Evolutionary conservation across 306 rosid species (phyloP).

Genomic region (Prunus mira): DNA sequence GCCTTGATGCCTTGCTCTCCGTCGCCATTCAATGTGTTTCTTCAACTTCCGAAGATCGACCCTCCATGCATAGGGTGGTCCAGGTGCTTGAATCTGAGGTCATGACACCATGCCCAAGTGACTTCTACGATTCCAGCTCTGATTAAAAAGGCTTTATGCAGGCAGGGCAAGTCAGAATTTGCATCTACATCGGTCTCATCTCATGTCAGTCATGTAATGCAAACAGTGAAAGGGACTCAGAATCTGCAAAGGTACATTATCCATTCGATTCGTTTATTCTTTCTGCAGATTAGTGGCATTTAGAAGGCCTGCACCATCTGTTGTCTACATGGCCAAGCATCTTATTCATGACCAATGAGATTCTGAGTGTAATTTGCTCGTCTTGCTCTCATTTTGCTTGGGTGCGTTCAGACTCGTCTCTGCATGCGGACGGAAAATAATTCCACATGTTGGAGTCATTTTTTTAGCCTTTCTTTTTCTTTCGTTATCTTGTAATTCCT

Average conservation of each 20-base stretch:
- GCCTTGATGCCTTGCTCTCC: conserved; percentile 86
- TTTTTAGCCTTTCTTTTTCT: not conserved
- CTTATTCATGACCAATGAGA: conserved; percentile 4
- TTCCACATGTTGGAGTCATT: conserved; percentile 26
- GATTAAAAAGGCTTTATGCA: conserved; percentile 41
- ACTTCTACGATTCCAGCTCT: conserved; percentile 81
- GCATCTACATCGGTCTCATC: conserved; percentile 26
- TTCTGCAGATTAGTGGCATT: conserved; percentile 29
- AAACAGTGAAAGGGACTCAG: conserved; percentile 23
- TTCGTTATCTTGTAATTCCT: conserved; percentile 33
- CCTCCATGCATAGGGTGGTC: conserved; percentile 94
- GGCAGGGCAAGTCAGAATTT: conserved; percentile 16
- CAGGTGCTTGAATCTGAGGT: conserved; percentile 95
- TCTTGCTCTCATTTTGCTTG: conserved; percentile 22
- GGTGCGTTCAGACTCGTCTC: conserved; percentile 29
- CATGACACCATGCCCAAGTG: conserved; percentile 96
- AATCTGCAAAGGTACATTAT: conserved; percentile 22
- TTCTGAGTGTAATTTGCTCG: conserved; percentile 14
- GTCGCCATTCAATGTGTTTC: conserved; percentile 89
- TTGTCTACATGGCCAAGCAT: conserved; percentile 20
- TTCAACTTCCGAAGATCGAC: conserved; percentile 87
- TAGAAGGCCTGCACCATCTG: conserved; percentile 29
- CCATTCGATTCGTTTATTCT: conserved; percentile 39
- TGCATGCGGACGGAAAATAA: conserved; percentile 30
- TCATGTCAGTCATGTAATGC: conserved; percentile 23